A percentile compares a stretch with the other conserved stretches of the same genome.
phyloP scores from a whole-genome alignment of 2,329 filamentous ascomycete genomes.

The Penicillium sp. region DNA sequence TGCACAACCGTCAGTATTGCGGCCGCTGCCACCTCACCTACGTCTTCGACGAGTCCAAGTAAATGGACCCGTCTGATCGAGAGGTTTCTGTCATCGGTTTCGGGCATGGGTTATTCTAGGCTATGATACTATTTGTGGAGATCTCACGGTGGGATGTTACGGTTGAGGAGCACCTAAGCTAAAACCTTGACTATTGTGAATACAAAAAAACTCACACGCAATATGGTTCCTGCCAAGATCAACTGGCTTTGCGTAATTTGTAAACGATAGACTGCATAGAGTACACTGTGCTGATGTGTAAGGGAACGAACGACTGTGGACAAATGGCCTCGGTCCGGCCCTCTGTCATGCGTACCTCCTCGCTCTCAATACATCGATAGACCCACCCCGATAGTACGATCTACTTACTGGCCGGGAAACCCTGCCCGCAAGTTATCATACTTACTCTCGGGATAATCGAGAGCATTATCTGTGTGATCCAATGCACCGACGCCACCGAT shows the following conservation, averaged over 20 bases:
- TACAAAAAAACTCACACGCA: constrained; percentile 23
- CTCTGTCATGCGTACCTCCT: not conserved
- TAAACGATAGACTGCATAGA: constrained; percentile 7
- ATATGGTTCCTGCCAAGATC: constrained; percentile 18
- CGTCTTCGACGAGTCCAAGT: constrained; percentile 69
- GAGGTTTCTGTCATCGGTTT: constrained; percentile 22
- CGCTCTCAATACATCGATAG: not conserved
- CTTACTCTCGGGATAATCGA: constrained; percentile 46
- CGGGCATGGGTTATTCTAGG: constrained; percentile 16
- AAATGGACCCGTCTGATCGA: constrained; percentile 36
- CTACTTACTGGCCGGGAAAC: constrained; percentile 26
- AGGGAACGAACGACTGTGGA: not conserved
- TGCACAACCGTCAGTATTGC: constrained; percentile 99
- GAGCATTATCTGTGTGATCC: constrained; percentile 42
- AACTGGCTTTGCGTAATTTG: not conserved
- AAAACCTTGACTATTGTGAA: constrained; percentile 24
- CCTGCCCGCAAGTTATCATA: constrained; percentile 45
- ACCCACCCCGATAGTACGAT: not conserved
- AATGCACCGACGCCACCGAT: constrained; percentile 38
- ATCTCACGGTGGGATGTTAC: constrained; percentile 24
- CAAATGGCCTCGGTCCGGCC: not conserved
- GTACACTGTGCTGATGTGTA: not conserved
- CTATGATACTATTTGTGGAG: constrained; percentile 16
- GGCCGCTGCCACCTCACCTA: constrained; percentile 72
- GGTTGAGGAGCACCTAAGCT: constrained; percentile 23